These are phyloP conservation scores for Boletus edulis DNA, from an alignment of 768 basidiomycete genomes.

Conservation along the genomic window DNA sequence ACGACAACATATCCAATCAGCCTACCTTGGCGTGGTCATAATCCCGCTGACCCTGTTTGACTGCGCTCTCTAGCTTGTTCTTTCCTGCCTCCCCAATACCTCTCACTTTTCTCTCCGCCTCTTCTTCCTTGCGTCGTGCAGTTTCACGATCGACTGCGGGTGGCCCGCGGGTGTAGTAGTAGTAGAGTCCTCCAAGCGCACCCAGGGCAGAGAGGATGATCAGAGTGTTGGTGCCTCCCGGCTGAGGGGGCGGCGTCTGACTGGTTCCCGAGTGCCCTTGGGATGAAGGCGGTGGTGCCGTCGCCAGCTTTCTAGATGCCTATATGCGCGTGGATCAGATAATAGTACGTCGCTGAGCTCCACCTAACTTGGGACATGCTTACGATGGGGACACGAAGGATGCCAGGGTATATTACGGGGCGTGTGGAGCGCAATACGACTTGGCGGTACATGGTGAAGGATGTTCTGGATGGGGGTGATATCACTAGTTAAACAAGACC, in stretches of 20 bases:
- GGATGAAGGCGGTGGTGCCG: conserved; percentile 11
- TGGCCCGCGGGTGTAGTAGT: conserved; percentile 33
- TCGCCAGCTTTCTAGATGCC: conserved; percentile 14
- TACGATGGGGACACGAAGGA: conserved; percentile 7
- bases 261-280: conserved; percentile 3
- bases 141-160: conserved; percentile 19
- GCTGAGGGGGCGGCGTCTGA: not conserved
- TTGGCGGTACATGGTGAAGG: conserved; percentile 14
- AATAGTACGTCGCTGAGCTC: not conserved
- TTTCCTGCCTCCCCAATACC: conserved; percentile 31
- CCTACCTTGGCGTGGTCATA: conserved; percentile 37
- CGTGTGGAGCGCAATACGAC: conserved; percentile 7
- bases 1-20: not conserved
- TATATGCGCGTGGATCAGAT: conserved; percentile 1
- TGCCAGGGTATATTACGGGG: conserved; percentile 11
- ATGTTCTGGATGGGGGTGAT: not conserved
- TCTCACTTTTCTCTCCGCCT: conserved; percentile 27
- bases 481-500: too few relatives aligned
- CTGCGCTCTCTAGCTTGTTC: conserved; percentile 25
- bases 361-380: not conserved
- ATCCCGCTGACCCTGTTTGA: conserved; percentile 31
- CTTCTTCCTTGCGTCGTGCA: conserved; percentile 34
- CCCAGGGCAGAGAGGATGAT: conserved; percentile 32
- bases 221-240: conserved; percentile 24
- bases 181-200: conserved; percentile 36